Conservation (phyloP, 1,139 yeast genomes). For the Maudiozyma humilis region DNA sequence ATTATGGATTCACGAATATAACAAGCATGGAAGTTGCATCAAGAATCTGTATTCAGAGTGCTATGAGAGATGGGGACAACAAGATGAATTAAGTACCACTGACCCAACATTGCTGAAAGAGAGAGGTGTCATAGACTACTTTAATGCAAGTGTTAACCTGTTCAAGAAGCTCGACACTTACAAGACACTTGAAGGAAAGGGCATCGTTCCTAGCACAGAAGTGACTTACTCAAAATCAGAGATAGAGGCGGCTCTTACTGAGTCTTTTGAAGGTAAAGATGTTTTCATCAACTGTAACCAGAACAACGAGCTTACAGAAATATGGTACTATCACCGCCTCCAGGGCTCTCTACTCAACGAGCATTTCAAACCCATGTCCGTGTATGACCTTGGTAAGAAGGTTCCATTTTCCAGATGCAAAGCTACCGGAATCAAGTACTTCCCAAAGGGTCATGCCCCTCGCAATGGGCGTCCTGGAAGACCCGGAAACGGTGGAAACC, state of each 20-base stretch:
- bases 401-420: slow-evolving; percentile 51
- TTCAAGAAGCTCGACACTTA: slow-evolving; percentile 63
- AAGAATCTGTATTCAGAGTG: slow-evolving; percentile 69
- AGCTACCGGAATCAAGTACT: slow-evolving; percentile 56
- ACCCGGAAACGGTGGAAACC: slow-evolving; percentile 14
- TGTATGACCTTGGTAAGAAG: slow-evolving; percentile 33
- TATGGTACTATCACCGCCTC: slow-evolving; percentile 84
- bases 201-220: slow-evolving; percentile 57
- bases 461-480: neutral
- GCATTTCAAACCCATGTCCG: slow-evolving; percentile 55
- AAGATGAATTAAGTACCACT: no score
- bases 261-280: slow-evolving; percentile 48
- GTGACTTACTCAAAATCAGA: slow-evolving; percentile 57
- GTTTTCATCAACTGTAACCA: slow-evolving; percentile 70
- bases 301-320: slow-evolving; percentile 63
- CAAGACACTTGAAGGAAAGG: slow-evolving; percentile 55
- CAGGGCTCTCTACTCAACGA: slow-evolving; percentile 66
- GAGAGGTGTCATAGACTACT: slow-evolving; percentile 73
- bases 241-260: slow-evolving; percentile 54
- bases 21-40: slow-evolving; percentile 93
- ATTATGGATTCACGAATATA: slow-evolving; percentile 89
- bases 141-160: slow-evolving; percentile 53
- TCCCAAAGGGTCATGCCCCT: slow-evolving; percentile 57
- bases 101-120: slow-evolving; percentile 30
- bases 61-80: slow-evolving; percentile 36